phyloP scores from a whole-genome alignment of 2,329 filamentous ascomycete species.

The Metarhizium sp. region DNA sequence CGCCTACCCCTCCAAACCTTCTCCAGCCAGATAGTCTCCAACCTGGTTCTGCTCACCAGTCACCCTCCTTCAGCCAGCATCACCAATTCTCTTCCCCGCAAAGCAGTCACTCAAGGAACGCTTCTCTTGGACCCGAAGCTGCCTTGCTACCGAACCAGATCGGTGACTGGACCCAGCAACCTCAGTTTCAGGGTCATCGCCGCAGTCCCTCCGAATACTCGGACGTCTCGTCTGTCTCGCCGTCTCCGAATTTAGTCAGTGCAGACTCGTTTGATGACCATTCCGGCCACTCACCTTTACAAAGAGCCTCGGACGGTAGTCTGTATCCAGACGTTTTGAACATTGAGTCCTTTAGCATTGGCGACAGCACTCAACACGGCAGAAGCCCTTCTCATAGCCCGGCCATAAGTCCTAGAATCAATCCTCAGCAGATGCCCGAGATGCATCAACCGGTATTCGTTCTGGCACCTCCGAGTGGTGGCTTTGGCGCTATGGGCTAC shows the following conservation, averaged over 20 bases:
- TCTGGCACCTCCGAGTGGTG: conserved; percentile 29
- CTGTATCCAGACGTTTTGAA: conserved; percentile 71
- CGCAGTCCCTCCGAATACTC: conserved; percentile 85
- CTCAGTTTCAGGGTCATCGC: conserved; percentile 70
- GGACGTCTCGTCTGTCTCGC: conserved; percentile 77
- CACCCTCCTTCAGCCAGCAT: conserved; percentile 46
- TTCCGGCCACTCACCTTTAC: conserved; percentile 68
- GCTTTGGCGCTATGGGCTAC: conserved; percentile 23
- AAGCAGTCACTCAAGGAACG: conserved; percentile 42
- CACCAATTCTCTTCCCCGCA: conserved; percentile 45
- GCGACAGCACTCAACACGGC: conserved; percentile 62
- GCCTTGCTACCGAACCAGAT: conserved; percentile 45
- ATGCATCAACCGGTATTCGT: conserved; percentile 37
- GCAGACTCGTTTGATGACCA: conserved; percentile 71
- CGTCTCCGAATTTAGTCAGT: conserved; percentile 71
- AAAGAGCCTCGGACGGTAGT: conserved; percentile 60
- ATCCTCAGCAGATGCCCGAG: conserved; percentile 46
- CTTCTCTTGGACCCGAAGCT: conserved; percentile 47
- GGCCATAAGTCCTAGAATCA: conserved; percentile 54
- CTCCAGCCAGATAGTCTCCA: conserved; percentile 39
- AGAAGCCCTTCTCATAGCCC: conserved; percentile 72
- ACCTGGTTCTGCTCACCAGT: conserved; percentile 42
- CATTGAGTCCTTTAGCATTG: conserved; percentile 73
- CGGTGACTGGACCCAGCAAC: conserved; percentile 41
- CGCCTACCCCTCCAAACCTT: conserved; percentile 46